Conservation (phyloP, 768 basidiomycete species). For the Cystofilobasidium capitatum region DNA sequence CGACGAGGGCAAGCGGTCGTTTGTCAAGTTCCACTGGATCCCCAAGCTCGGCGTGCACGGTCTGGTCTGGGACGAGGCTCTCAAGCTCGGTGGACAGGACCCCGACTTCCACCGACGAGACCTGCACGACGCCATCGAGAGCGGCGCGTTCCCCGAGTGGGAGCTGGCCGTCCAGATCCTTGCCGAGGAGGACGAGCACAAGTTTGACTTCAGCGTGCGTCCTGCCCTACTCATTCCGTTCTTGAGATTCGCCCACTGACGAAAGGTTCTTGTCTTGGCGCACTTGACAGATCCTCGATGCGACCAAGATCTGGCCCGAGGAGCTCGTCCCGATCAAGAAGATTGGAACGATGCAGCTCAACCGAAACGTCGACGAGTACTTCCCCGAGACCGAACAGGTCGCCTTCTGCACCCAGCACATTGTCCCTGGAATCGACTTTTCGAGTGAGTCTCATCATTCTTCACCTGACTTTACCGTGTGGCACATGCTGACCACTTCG, state of each 20-base stretch:
- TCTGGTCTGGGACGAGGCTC: constrained; percentile 78
- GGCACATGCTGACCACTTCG: constrained; percentile 23
- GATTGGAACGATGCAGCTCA: constrained; percentile 60
- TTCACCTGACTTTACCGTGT: constrained; percentile 39
- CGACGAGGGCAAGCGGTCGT: constrained; percentile 54
- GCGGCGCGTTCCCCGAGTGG: constrained; percentile 64
- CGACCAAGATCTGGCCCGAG: constrained; percentile 57
- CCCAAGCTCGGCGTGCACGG: constrained; percentile 69
- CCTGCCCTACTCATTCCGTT: no score
- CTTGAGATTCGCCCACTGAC: no score
- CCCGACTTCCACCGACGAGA: constrained; percentile 78
- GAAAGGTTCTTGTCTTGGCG: no score
- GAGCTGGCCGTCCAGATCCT: constrained; percentile 67
- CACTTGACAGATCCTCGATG: constrained; percentile 13
- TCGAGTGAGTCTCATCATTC: no score
- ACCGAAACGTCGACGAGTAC: constrained; percentile 42
- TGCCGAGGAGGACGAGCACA: constrained; percentile 60
- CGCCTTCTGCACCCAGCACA: constrained; percentile 64
- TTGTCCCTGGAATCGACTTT: constrained; percentile 48
- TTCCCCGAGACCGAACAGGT: constrained; percentile 83
- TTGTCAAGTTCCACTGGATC: constrained; percentile 84
- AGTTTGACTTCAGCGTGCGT: constrained; percentile 62
- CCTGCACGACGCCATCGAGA: constrained; percentile 68
- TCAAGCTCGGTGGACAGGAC: constrained; percentile 51
- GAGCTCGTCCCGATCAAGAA: constrained; percentile 65